Evolutionary conservation across 2,329 filamentous ascomycete genomes (phyloP).

Genomic region (Periglandula ipomoeae): DNA sequence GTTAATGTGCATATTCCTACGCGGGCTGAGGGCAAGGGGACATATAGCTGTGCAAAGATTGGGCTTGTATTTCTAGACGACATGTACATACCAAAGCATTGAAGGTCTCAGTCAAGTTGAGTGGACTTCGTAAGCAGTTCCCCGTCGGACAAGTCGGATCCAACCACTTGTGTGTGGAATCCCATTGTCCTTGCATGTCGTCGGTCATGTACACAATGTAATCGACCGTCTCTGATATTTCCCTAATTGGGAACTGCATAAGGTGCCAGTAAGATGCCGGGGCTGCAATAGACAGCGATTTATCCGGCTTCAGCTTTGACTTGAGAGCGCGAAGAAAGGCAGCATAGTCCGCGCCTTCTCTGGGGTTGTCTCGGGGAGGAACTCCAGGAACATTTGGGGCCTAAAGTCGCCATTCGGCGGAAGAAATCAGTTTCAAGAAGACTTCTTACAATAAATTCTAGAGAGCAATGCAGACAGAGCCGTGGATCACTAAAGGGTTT

Average conservation of each 20-base stretch:
- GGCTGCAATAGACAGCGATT: conserved; percentile 20
- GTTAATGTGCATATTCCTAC: too few relatives aligned
- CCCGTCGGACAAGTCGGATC: conserved; percentile 1
- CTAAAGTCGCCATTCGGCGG: background rate
- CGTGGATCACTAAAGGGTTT: too few relatives aligned
- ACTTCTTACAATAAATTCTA: too few relatives aligned
- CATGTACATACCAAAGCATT: too few relatives aligned
- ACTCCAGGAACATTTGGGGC: background rate
- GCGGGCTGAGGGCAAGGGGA: too few relatives aligned
- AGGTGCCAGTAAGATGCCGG: conserved; percentile 27
- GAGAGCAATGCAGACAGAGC: too few relatives aligned
- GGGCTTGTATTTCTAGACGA: too few relatives aligned
- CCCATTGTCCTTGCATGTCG: conserved; percentile 23
- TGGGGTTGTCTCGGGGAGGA: background rate
- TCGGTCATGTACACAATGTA: conserved; percentile 27
- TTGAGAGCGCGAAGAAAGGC: conserved; percentile 1
- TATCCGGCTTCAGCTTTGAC: conserved; percentile 9
- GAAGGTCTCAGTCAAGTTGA: conserved; percentile 18
- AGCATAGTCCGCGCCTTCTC: background rate
- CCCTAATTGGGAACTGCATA: conserved; percentile 18
- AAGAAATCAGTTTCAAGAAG: background rate
- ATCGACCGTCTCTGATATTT: conserved; percentile 17
- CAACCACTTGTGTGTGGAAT: conserved; percentile 7
- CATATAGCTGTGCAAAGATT: too few relatives aligned
- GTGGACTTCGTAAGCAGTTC: conserved; percentile 5